Evolutionary conservation across 768 basidiomycete species (phyloP).

Genomic region (Xerocomellus amylosporus): DNA sequence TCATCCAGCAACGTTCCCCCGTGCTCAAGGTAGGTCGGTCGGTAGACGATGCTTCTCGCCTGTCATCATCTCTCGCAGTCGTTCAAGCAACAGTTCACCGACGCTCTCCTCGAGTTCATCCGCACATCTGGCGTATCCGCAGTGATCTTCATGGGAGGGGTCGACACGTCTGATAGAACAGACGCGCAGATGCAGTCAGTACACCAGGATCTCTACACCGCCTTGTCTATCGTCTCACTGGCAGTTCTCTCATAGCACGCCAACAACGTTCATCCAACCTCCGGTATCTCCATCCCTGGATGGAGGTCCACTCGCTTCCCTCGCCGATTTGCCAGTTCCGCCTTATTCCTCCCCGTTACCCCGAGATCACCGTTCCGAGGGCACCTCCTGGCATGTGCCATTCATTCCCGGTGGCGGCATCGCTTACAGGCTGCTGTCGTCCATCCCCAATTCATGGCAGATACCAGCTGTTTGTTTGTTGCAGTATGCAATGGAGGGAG

Average conservation of each 20-base stretch:
- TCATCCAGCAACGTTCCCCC: constrained; percentile 80
- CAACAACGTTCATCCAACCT: constrained; percentile 59
- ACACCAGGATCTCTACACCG: constrained; percentile 20
- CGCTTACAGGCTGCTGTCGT: constrained; percentile 59
- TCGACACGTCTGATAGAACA: constrained; percentile 71
- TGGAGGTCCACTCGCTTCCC: constrained; percentile 41
- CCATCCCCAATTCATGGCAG: constrained; percentile 49
- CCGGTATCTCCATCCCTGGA: constrained; percentile 43
- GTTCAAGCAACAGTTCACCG: constrained; percentile 65
- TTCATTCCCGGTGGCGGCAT: constrained; percentile 82
- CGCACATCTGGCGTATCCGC: constrained; percentile 45
- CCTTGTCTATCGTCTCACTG: constrained; percentile 3
- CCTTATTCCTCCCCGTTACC: constrained; percentile 49
- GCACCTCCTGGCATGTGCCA: constrained; percentile 43
- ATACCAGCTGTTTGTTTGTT: constrained; percentile 59
- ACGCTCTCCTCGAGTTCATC: constrained; percentile 56
- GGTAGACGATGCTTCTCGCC: neutral
- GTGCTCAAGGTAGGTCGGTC: constrained; percentile 57
- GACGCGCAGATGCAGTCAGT: constrained; percentile 75
- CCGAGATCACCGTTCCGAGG: constrained; percentile 31
- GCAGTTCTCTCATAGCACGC: constrained; percentile 43
- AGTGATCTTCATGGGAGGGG: constrained; percentile 66
- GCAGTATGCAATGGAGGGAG: constrained; percentile 80
- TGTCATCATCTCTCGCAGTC: constrained; percentile 39
- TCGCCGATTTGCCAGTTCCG: constrained; percentile 50